Conservation (phyloP, 805 yeast species). For the Barnettozyma vustinii region DNA sequence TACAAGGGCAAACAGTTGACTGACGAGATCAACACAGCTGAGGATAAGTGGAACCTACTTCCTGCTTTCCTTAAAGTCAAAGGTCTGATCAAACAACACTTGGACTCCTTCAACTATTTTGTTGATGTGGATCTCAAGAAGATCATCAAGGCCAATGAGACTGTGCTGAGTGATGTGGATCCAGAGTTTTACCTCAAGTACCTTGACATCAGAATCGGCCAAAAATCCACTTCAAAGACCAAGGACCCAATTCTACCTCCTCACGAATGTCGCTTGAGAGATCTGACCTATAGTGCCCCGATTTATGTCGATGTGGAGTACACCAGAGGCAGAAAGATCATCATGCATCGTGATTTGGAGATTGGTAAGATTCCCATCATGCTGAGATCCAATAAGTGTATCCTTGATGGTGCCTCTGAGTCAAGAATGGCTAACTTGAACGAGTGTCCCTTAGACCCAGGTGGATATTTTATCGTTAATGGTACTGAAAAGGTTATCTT, state of each 20-base stretch:
- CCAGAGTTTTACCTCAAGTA: constrained; percentile 94
- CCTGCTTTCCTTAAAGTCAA: constrained; percentile 96
- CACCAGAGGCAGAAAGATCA: constrained; percentile 89
- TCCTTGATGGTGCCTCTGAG: constrained; percentile 73
- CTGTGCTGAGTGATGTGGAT: constrained; percentile 88
- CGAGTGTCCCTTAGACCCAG: constrained; percentile 98
- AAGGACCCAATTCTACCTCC: constrained; percentile 74
- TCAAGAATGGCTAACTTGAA: constrained; percentile 78
- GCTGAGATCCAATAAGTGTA: constrained; percentile 91
- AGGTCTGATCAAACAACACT: constrained; percentile 94
- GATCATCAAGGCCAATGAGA: constrained; percentile 85
- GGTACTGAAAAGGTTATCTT: constrained; percentile 97
- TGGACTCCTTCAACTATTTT: constrained; percentile 96
- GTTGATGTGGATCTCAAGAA: constrained; percentile 91
- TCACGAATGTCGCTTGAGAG: constrained; percentile 93
- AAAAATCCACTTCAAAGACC: constrained; percentile 48
- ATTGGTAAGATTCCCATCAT: constrained; percentile 99
- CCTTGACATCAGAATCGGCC: constrained; percentile 88
- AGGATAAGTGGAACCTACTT: constrained; percentile 93
- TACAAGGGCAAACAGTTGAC: constrained; percentile 83
- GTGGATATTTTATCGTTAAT: constrained; percentile 95
- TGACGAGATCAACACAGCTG: constrained; percentile 85
- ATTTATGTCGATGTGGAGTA: constrained; percentile 95
- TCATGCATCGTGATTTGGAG: constrained; percentile 83
- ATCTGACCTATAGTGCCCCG: constrained; percentile 91